Conservation (phyloP, 1,284 basidiomycete species). For the Puccinia hordei region DNA sequence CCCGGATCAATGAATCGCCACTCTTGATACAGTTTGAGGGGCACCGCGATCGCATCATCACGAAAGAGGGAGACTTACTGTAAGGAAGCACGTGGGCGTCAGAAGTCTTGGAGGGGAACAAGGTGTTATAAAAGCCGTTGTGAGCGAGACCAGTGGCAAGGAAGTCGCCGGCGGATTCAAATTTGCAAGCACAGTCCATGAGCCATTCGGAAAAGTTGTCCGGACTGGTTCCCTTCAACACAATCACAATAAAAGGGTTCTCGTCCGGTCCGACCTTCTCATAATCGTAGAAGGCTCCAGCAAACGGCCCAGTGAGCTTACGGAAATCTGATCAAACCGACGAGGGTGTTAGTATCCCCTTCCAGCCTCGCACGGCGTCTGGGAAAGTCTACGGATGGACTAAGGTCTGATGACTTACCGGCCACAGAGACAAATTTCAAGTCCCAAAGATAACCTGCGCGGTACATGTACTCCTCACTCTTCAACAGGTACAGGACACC, state of each 20-base stretch:
- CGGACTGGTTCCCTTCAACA: constrained; percentile 42
- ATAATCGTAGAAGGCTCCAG: constrained; percentile 38
- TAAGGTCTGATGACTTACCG: constrained; percentile 20
- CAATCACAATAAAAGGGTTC: constrained; percentile 43
- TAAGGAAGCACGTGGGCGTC: constrained; percentile 22
- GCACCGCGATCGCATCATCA: not conserved
- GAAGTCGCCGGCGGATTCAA: constrained; percentile 31
- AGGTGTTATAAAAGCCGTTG: constrained; percentile 38
- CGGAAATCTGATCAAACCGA: constrained; percentile 26
- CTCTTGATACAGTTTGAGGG: not conserved
- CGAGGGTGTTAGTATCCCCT: not conserved
- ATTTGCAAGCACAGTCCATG: constrained; percentile 37
- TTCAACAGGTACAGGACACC: constrained; percentile 31
- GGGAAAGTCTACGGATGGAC: not conserved
- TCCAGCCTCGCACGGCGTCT: not conserved
- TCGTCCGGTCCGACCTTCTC: constrained; percentile 13
- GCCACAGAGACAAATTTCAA: constrained; percentile 42
- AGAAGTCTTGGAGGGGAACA: constrained; percentile 36
- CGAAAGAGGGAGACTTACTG: constrained; percentile 5
- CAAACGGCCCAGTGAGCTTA: constrained; percentile 26
- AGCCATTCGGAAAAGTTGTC: constrained; percentile 36
- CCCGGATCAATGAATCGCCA: not conserved
- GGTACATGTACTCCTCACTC: constrained; percentile 40
- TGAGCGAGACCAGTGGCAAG: constrained; percentile 30
- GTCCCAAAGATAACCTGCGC: constrained; percentile 20